Evolutionary conservation across 2,329 filamentous ascomycete species (phyloP), one percentile per base, ranked within the genome.

Genomic region (Fusarium abutilonis): DNA sequence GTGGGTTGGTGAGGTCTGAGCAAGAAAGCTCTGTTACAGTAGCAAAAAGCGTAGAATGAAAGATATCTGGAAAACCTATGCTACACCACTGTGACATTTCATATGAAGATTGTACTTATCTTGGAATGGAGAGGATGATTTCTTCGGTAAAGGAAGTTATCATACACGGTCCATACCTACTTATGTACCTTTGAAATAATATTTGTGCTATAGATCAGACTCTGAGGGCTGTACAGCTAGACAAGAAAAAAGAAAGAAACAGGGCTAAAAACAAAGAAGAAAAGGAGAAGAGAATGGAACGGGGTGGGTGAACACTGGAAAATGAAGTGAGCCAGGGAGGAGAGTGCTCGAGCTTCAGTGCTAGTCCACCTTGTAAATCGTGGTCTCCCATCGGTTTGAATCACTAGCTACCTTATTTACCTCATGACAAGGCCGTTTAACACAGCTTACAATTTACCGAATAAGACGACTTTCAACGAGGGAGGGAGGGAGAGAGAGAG

Each of bases 271-370:
- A 34, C n/a, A 32, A 32, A 23, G n/a, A n/a, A n/a, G n/a, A 39
- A 56, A 50, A 48, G 51, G 51, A 62, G 35, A 31, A 26, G 28
- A 56, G 38, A 15, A 21, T 23, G 29, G 19, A 4, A 19, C 10
- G 10, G 34, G 43, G 42, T 26, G 40, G 54, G 44, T 28, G 21
- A 53, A 23, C 40, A 52, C 40, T 32, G 36, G 23, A 32, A 60
- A 56, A 56, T 61, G 32, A 44, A 40, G 31, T 43, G 38, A 60
- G 23, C 21, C 34, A 44, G 35, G 41, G 54, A 60, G 47, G 40
- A 34, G 31, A 13, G 28, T 34, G 28, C 42, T 15, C 58, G 31
- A 38, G 36, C 47, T 39, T 23, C 21, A 56, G 58, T 56, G 57
- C 57, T 49, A 35, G 43, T 28, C 34, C 13, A 26, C 32, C 23